phyloP scores from a whole-genome alignment of 1,284 basidiomycete genomes.

The Marasmius sp. region DNA sequence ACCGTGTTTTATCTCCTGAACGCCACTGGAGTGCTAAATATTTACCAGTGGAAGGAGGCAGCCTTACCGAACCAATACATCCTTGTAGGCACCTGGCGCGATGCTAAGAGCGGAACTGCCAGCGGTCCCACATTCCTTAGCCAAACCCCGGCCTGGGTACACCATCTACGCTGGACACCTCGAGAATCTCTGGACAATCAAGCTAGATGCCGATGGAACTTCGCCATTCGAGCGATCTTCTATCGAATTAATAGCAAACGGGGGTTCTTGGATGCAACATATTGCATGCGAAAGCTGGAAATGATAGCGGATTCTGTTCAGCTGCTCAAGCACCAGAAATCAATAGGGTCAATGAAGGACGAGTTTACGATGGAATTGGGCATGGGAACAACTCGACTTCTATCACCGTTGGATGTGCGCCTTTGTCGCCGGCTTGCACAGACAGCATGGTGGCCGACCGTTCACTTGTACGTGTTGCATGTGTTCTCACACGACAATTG shows the following conservation, averaged over 20 bases:
- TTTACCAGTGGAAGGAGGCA: not conserved
- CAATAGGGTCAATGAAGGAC: too few relatives aligned
- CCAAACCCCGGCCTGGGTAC: constrained; percentile 1
- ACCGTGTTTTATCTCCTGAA: not conserved
- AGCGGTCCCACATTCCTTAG: not conserved
- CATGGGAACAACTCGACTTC: too few relatives aligned
- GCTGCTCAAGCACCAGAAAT: not conserved
- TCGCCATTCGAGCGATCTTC: not conserved
- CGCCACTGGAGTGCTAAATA: not conserved
- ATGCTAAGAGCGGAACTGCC: not conserved
- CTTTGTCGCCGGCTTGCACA: too few relatives aligned
- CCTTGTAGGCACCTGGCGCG: not conserved
- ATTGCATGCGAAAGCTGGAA: not conserved
- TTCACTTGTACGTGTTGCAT: too few relatives aligned
- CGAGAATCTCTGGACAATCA: not conserved
- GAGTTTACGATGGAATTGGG: too few relatives aligned
- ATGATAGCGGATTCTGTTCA: not conserved
- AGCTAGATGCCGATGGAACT: not conserved
- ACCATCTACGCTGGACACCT: constrained; percentile 4
- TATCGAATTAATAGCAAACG: not conserved
- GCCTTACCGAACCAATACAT: not conserved
- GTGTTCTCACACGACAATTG: too few relatives aligned
- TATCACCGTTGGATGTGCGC: too few relatives aligned
- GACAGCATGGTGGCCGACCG: too few relatives aligned
- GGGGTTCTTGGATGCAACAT: not conserved